Conservation (phyloP, 2,329 filamentous ascomycete species). For the Dothideomycetidae sp. region DNA sequence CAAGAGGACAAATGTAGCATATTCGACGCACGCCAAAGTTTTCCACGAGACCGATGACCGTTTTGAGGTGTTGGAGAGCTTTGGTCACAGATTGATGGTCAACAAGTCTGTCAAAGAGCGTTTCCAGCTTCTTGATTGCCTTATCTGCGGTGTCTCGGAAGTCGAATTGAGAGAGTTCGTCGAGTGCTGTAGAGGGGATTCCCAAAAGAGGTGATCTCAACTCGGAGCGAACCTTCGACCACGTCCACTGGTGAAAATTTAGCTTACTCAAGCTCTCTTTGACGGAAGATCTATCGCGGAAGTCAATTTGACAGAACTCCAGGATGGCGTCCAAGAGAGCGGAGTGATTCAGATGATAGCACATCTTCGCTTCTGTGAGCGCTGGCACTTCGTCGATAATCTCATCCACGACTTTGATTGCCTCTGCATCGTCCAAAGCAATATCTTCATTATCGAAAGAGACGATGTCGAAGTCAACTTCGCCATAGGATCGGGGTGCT, state of each 20-base stretch:
- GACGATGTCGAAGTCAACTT: constrained; percentile 95
- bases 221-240: constrained; percentile 70
- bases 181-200: constrained; percentile 74
- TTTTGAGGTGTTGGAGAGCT: constrained; percentile 54
- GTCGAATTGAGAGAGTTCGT: constrained; percentile 81
- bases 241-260: constrained; percentile 66
- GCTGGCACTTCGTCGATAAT: constrained; percentile 69
- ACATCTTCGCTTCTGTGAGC: constrained; percentile 55
- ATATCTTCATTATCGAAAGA: constrained; percentile 61
- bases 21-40: constrained; percentile 62
- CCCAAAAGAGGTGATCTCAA: constrained; percentile 69
- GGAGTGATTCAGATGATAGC: constrained; percentile 81
- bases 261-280: constrained; percentile 79
- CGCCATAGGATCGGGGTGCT: constrained; percentile 68
- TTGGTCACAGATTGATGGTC: constrained; percentile 21
- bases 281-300: constrained; percentile 51
- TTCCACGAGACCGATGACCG: constrained; percentile 63
- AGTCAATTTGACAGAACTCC: constrained; percentile 69
- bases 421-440: constrained; percentile 81
- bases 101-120: constrained; percentile 34
- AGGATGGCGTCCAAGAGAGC: constrained; percentile 78
- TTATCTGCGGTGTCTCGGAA: constrained; percentile 67
- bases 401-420: constrained; percentile 88
- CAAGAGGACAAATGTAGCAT: constrained; percentile 71
- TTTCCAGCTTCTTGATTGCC: constrained; percentile 49